Percentiles rank a stretch among this genome's conserved stretches.
phyloP scores from a whole-genome alignment of 306 rosid genomes.

The Geum urbanum region DNA sequence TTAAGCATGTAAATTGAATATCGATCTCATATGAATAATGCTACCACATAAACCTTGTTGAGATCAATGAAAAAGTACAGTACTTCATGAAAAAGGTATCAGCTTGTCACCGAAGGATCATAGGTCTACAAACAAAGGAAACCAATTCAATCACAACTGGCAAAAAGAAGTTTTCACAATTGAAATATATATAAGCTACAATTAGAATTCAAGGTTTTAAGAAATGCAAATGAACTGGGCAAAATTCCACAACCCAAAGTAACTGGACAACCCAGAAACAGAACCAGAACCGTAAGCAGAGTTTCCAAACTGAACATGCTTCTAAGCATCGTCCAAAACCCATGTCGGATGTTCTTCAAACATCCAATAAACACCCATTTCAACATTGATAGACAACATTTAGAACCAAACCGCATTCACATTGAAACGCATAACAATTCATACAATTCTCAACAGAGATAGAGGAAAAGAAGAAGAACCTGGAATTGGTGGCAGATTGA shows the following conservation, averaged over 20 bases:
- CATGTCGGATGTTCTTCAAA: background rate
- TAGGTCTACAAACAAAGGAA: conserved; percentile 1
- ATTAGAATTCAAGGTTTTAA: background rate
- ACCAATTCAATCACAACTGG: background rate
- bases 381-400: background rate
- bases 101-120: background rate
- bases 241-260: background rate
- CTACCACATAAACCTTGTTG: background rate
- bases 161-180: background rate
- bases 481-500: conserved; percentile 25
- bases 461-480: conserved; percentile 33
- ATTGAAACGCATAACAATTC: background rate
- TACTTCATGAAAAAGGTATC: background rate
- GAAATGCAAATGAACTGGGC: background rate
- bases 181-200: background rate
- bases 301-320: background rate
- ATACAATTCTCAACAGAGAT: background rate
- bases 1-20: background rate
- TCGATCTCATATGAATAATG: background rate
- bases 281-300: background rate
- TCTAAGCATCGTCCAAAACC: conserved; percentile 3
- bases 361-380: background rate
- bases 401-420: background rate
- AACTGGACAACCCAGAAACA: conserved; percentile 9
- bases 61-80: background rate